Conservation (phyloP, 441 rosid genomes). For the Gossypium gossypioides region DNA sequence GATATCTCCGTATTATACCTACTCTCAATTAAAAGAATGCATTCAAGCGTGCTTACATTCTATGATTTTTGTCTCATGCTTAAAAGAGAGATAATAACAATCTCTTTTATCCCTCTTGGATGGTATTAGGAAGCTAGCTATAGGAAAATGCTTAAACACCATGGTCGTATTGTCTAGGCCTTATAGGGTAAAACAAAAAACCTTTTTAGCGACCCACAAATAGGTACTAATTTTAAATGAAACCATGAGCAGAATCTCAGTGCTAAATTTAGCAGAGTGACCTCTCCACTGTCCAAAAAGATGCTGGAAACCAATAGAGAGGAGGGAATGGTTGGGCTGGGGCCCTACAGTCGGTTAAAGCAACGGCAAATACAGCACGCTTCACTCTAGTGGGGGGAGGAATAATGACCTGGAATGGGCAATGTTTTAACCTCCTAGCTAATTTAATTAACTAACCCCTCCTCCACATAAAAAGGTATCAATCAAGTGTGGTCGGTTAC, state of each 20-base stretch:
- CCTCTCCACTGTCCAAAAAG: background rate
- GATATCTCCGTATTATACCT: background rate
- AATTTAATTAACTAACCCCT: background rate
- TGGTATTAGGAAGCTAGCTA: background rate
- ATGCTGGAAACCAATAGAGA: background rate
- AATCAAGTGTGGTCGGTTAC: background rate
- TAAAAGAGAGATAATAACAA: background rate
- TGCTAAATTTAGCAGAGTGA: background rate
- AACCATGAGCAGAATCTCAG: background rate
- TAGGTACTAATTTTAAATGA: background rate
- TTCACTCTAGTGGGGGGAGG: constrained; percentile 5
- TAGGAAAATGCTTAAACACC: background rate
- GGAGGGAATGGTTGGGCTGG: background rate
- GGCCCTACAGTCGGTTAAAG: constrained; percentile 10
- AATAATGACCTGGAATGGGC: background rate
- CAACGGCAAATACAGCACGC: constrained; percentile 13
- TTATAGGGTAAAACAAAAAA: background rate
- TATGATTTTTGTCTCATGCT: background rate
- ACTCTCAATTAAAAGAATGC: background rate
- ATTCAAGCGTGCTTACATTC: background rate
- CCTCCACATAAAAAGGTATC: background rate
- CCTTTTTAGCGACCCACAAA: background rate
- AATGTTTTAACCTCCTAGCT: background rate
- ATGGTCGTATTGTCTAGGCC: background rate
- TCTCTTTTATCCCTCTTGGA: background rate